Base-by-base conservation (phyloP, 495 filamentous ascomycete species). In the Podospora pseudocomata region DNA sequence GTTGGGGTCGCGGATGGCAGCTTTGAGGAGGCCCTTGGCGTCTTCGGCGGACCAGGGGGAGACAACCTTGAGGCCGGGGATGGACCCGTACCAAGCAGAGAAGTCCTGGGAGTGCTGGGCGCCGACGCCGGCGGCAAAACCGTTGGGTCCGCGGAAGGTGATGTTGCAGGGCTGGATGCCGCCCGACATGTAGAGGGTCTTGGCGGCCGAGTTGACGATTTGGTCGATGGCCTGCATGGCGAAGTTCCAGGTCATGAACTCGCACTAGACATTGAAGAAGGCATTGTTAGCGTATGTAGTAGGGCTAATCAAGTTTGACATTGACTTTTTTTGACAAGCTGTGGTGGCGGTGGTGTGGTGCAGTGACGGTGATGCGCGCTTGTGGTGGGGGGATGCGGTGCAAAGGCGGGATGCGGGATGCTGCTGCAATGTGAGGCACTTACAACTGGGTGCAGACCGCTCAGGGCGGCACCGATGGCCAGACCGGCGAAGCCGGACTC, bases 161-260 rank as follows among this genome's bases (percentile, higher is more conserved):
- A 99, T 90, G 83, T 97, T 98, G 85, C 95, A 99, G 73, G 95
- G 95, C 81, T 99, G 95, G 80, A 97, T 99, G 80, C 95, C 95
- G 72, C 95, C 95, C 65, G 94, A 97, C 95, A 99, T 99, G 85
- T 99, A 99, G 79, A 97, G 96, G 23, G 95, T 99, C 85, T 98
- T 99, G 71, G 93, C 95, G 65, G 93, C 95, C 61, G 93, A 97
- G 87, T 99, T 99, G 88, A 99, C 94, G 79, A 99, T 93, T 79
- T 99, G 95, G 81, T 99, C 95, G 80, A 99, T 99, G 71, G 95
- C 90, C 85, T 99, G 95, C 95, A 99, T 99, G 80, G 95, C 95
- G 79, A 99, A 99, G 86, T 99, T 99, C 91, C 97, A 99, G 73
- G 95, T 99, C 95, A 99, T 99, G 88, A 99, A 99, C 82, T 97